These are phyloP conservation scores for Platanthera guangdongensis DNA, from an alignment of 106 monocot genomes.

Conservation along the genomic window DNA sequence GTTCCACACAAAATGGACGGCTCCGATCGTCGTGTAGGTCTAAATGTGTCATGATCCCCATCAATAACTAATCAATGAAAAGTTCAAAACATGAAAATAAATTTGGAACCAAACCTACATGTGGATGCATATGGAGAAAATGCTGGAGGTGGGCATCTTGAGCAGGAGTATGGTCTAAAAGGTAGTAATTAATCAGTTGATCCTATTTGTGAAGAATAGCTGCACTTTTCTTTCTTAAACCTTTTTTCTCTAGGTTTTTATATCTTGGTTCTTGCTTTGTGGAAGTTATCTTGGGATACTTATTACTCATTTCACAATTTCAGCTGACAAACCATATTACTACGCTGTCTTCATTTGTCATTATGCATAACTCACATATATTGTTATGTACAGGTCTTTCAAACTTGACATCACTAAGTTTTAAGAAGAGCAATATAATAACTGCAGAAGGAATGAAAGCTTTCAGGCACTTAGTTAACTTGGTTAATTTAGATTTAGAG, in stretches of 20 bases:
- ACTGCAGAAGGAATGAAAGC: constrained; percentile 80
- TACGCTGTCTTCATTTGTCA: neutral
- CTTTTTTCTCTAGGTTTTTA: neutral
- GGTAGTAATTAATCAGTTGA: too few species aligned
- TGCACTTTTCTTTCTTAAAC: neutral
- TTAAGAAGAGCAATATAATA: constrained; percentile 76
- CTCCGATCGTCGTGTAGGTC: too few species aligned
- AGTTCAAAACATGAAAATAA: neutral
- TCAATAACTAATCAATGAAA: too few species aligned
- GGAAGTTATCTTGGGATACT: neutral
- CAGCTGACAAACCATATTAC: neutral
- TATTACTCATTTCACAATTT: neutral
- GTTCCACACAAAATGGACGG: too few species aligned
- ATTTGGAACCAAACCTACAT: neutral
- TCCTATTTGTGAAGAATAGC: neutral
- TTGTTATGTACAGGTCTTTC: constrained; percentile 41
- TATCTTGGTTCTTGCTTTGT: neutral
- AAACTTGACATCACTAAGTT: constrained; percentile 78
- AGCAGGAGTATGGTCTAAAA: too few species aligned
- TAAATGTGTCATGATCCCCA: too few species aligned
- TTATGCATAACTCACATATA: constrained; percentile 3
- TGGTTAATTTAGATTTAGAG: constrained; percentile 88
- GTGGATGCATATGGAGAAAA: neutral
- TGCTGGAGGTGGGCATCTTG: neutral
- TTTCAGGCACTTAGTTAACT: constrained; percentile 58